Base-by-base conservation (phyloP, 2,329 filamentous ascomycete species). In the Cercospora janseana region DNA sequence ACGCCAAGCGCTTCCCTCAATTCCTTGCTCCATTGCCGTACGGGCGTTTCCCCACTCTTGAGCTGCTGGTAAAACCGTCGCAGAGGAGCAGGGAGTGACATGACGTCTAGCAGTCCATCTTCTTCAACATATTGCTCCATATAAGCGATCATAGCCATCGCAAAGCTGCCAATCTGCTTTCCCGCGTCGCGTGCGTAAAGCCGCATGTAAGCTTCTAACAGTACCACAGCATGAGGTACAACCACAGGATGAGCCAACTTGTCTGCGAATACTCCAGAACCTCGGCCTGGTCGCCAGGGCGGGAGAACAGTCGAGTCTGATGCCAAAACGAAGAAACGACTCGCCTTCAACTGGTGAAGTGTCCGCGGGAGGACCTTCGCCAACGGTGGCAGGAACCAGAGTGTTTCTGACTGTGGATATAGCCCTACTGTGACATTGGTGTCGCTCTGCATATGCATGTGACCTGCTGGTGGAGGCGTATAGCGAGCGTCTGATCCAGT, bases 91-190 rank as follows among this genome's bases (percentile, higher is more conserved):
- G 42, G 26, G 4, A 46, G 20, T 13, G n/a, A 16, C 9, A 8
- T 26, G 4, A 35, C 29, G 7, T 46, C 20, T 18, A 35, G 23
- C 6, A 34, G 9, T 21, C 35, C 46, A 24, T 41, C 35, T 42
- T 40, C 46, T 9, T 49, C 46, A 12, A 49, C 18, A 10, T 49
- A 49, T 16, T 29, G 20, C 35, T 31, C 24, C n/a, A 41, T 16
- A n/a, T 32, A 42, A 32, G 27, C 24, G 34, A 41, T 49, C 46
- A 42, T 49, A 12, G 34, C 23, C 35, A 49, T 41, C 13, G 46
- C 35, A 27, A 49, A 40, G 26, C 24, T 31, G 16, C 35, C 34
- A 20, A 49, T 31, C 16, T 42, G 35, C 27, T 41, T 41, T 10
- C 16, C 34, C 4, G 23, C 23, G 24, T 49, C 35, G 28, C 35